Conservation (phyloP, 495 filamentous ascomycete genomes). For the Podospora anserina region DNA sequence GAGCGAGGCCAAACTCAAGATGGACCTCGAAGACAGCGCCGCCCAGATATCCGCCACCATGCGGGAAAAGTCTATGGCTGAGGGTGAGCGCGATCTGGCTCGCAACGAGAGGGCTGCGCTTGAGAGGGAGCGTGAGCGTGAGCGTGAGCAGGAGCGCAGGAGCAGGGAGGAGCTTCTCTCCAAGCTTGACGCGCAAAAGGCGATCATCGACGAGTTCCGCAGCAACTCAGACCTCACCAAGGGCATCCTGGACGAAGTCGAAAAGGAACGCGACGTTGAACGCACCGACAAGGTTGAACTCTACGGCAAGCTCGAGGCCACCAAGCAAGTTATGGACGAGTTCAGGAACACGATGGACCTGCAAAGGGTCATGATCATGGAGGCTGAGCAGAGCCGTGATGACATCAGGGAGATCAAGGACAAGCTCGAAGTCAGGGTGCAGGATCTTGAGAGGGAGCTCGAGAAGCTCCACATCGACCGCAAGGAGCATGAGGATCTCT, state of each 20-base stretch:
- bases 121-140: constrained; percentile 23
- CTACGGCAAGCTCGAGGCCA: constrained; percentile 35
- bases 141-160: constrained; percentile 29
- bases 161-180: constrained; percentile 22
- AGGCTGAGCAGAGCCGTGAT: constrained; percentile 43
- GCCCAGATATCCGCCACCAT: constrained; percentile 10
- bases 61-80: constrained; percentile 13
- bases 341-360: constrained; percentile 38
- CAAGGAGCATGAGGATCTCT: constrained; percentile 36
- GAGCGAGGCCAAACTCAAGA: constrained; percentile 31
- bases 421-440: constrained; percentile 32
- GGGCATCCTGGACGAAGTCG: constrained; percentile 34
- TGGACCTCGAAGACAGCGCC: constrained; percentile 35
- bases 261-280: constrained; percentile 31
- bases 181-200: constrained; percentile 39
- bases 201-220: constrained; percentile 43
- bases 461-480: constrained; percentile 35
- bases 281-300: constrained; percentile 25
- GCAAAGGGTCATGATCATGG: constrained; percentile 36
- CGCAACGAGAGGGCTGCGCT: constrained; percentile 18
- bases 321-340: constrained; percentile 39
- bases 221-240: constrained; percentile 40
- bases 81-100: constrained; percentile 9
- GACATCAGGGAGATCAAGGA: constrained; percentile 32
- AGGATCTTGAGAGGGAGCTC: constrained; percentile 34